phyloP scores from a whole-genome alignment of 2,329 filamentous ascomycete genomes.

The Colletotrichum viniferum region DNA sequence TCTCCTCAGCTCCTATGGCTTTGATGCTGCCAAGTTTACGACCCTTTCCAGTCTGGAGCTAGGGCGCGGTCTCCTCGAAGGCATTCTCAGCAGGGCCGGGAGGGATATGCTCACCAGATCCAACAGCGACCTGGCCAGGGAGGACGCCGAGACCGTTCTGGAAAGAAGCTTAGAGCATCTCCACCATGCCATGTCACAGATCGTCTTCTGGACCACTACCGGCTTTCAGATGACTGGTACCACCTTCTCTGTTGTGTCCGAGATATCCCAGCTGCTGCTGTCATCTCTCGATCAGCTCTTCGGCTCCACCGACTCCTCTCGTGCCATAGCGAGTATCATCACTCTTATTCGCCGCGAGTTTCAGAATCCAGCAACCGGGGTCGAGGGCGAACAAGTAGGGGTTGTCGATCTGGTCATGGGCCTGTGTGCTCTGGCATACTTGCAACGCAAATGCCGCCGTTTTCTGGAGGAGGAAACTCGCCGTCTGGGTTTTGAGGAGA shows the following conservation, averaged over 20 bases:
- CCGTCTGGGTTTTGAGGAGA: slow-evolving; percentile 55
- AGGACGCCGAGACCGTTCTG: slow-evolving; percentile 61
- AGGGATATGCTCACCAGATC: slow-evolving; percentile 50
- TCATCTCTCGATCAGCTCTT: slow-evolving; percentile 67
- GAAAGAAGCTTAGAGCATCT: slow-evolving; percentile 61
- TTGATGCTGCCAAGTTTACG: slow-evolving; percentile 59
- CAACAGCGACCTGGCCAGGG: slow-evolving; percentile 49
- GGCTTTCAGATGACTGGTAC: slow-evolving; percentile 64
- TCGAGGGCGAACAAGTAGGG: slow-evolving; percentile 62
- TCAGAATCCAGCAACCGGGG: slow-evolving; percentile 64
- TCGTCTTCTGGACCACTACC: slow-evolving; percentile 66
- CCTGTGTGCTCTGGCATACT: slow-evolving; percentile 63
- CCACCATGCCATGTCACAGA: slow-evolving; percentile 60
- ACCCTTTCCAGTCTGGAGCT: slow-evolving; percentile 63
- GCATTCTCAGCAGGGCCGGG: slow-evolving; percentile 57
- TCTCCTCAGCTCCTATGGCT: slow-evolving; percentile 54
- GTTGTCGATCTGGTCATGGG: slow-evolving; percentile 66
- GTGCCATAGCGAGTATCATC: slow-evolving; percentile 70
- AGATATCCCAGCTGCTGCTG: slow-evolving; percentile 62
- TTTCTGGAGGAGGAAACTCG: slow-evolving; percentile 54
- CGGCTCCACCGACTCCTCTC: slow-evolving; percentile 71
- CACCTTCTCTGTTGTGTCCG: slow-evolving; percentile 57
- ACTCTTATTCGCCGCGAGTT: slow-evolving; percentile 68
- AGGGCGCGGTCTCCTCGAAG: slow-evolving; percentile 58
- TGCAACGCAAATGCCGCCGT: slow-evolving; percentile 62